phyloP scores from a whole-genome alignment of 169 alveolate species.

The Neospora caninum region DNA sequence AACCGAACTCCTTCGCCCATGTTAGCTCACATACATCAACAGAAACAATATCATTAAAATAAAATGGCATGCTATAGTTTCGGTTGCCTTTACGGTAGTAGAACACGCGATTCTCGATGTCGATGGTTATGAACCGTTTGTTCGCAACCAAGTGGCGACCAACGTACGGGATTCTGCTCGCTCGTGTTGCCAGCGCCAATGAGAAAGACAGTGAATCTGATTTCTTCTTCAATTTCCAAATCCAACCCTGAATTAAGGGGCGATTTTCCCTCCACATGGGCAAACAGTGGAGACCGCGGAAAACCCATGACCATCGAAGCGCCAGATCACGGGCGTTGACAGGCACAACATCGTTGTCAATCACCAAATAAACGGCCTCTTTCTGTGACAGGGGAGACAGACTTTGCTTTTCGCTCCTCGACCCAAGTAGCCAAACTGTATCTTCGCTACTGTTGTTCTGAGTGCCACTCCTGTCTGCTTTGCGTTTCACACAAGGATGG shows the following conservation, averaged over 20 bases:
- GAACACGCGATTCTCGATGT: constrained; percentile 14
- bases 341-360: not conserved
- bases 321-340: not conserved
- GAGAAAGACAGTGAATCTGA: not conserved
- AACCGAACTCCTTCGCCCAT: constrained; percentile 21
- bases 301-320: not conserved
- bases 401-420: not conserved
- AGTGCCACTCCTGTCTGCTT: too few species aligned
- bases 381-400: not conserved
- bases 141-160: constrained; percentile 12
- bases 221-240: not conserved
- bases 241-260: not conserved
- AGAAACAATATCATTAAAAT: not conserved
- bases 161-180: not conserved
- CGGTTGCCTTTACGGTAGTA: not conserved
- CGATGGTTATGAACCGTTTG: not conserved
- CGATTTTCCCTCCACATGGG: not conserved
- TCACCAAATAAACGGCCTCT: not conserved
- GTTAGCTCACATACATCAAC: not conserved
- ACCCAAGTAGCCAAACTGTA: too few species aligned
- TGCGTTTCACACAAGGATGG: too few species aligned
- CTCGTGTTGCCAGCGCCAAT: not conserved
- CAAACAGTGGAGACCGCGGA: not conserved
- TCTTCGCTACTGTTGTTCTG: too few species aligned
- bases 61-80: not conserved